A percentile compares a stretch with the other conserved stretches of the same genome.
Evolutionary conservation across 1,139 yeast species (phyloP).

Genomic region (Pichia sp.): DNA sequence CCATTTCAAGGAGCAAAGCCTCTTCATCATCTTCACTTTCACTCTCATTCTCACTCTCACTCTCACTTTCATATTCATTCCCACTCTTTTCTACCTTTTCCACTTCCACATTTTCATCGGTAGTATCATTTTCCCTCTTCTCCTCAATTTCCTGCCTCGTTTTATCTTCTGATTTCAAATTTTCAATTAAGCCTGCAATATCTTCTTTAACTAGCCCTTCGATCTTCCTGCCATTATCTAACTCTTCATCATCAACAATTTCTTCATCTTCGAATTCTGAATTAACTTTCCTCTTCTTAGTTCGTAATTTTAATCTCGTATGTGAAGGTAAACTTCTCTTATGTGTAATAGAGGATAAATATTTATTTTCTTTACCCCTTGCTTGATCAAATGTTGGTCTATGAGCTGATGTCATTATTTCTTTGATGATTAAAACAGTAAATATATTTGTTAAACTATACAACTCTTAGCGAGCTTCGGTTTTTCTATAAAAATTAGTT

Average conservation of each 20-base stretch:
- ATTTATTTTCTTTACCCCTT: slow-evolving; percentile 49
- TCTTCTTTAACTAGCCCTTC: slow-evolving; percentile 1
- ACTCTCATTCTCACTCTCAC: background rate
- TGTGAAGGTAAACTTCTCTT: slow-evolving; percentile 69
- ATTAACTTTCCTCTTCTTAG: slow-evolving; percentile 28
- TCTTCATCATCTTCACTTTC: slow-evolving; percentile 27
- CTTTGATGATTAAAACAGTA: too few species aligned
- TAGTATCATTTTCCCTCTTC: slow-evolving; percentile 18
- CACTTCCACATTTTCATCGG: slow-evolving; percentile 7
- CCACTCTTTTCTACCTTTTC: slow-evolving; percentile 21
- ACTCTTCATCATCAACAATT: slow-evolving; percentile 14
- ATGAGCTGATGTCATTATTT: slow-evolving; percentile 78
- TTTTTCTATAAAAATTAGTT: too few species aligned
- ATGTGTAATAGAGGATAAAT: slow-evolving; percentile 47
- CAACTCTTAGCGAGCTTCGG: too few species aligned
- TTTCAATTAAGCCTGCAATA: slow-evolving; percentile 22
- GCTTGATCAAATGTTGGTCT: slow-evolving; percentile 88
- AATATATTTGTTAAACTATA: too few species aligned
- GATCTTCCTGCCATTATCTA: slow-evolving; percentile 19
- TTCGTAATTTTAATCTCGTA: slow-evolving; percentile 53
- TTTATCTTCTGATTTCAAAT: slow-evolving; percentile 21
- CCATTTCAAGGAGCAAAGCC: slow-evolving; percentile 36
- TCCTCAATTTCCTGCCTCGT: slow-evolving; percentile 31
- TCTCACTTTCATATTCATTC: slow-evolving; percentile 1
- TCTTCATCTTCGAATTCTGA: slow-evolving; percentile 25